Percentiles rank a stretch among this genome's conserved stretches.
Conservation (phyloP, 495 filamentous ascomycete species). For the Astrothelium subdiscretum region DNA sequence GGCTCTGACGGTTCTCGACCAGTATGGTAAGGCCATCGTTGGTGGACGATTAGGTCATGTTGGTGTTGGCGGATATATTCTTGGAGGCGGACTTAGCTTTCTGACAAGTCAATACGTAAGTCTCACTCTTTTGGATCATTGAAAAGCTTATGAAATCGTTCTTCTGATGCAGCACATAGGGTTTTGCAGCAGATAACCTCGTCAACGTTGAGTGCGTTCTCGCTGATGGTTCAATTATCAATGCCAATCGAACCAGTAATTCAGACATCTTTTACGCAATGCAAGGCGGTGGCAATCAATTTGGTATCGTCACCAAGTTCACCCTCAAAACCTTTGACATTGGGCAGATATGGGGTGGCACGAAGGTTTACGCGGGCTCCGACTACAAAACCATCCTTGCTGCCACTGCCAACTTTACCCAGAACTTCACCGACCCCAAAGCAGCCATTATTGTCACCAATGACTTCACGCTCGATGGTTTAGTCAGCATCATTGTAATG, state of each 20-base stretch:
- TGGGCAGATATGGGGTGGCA: background rate
- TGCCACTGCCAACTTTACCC: background rate
- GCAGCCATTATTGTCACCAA: background rate
- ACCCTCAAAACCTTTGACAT: constrained; percentile 4
- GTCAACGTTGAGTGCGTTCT: constrained; percentile 27
- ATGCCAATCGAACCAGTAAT: constrained; percentile 21
- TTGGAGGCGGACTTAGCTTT: constrained; percentile 16
- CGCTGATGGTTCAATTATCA: constrained; percentile 21
- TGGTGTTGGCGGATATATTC: constrained; percentile 19
- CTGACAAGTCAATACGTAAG: constrained; percentile 1
- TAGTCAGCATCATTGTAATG: background rate
- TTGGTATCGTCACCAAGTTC: constrained; percentile 30
- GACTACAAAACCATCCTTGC: background rate
- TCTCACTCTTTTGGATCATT: too few species aligned
- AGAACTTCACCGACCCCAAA: background rate
- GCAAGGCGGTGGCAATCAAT: constrained; percentile 30
- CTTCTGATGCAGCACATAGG: constrained; percentile 15
- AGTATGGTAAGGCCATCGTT: constrained; percentile 6
- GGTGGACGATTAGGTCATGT: constrained; percentile 16
- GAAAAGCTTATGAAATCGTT: too few species aligned
- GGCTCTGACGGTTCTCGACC: constrained; percentile 14
- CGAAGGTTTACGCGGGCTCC: background rate
- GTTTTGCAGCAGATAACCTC: constrained; percentile 25
- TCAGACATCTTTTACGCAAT: constrained; percentile 26
- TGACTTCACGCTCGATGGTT: background rate